These are phyloP conservation scores for Fusarium cyanostomum DNA, from an alignment of 2,329 filamentous ascomycete species.

Conservation along the genomic window DNA sequence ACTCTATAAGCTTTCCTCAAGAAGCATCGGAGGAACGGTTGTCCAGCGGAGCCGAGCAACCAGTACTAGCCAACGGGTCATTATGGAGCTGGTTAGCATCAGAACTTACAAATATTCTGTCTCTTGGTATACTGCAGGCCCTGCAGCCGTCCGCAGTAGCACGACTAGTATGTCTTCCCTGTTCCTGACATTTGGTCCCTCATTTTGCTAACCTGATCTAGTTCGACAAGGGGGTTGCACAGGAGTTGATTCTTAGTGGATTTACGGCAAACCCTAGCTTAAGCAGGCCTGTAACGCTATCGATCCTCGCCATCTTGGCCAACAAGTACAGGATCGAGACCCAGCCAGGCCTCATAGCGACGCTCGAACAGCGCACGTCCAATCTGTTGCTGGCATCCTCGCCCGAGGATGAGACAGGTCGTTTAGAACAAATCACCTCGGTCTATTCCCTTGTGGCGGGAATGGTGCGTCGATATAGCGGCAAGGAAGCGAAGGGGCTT, in stretches of 20 bases:
- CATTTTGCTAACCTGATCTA: slow-evolving; percentile 32
- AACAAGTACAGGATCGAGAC: slow-evolving; percentile 57
- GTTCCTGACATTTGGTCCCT: not conserved
- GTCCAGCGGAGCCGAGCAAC: not conserved
- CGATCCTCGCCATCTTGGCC: slow-evolving; percentile 54
- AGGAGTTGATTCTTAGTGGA: slow-evolving; percentile 47
- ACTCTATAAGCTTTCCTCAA: slow-evolving; percentile 36
- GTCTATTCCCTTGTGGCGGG: slow-evolving; percentile 51
- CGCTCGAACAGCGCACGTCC: slow-evolving; percentile 41
- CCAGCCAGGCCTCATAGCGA: slow-evolving; percentile 38
- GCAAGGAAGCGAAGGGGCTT: slow-evolving; percentile 47
- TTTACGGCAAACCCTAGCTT: slow-evolving; percentile 27
- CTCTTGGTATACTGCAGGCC: slow-evolving; percentile 51
- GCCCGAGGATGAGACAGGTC: slow-evolving; percentile 14
- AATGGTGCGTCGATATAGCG: slow-evolving; percentile 51
- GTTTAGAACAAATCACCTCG: slow-evolving; percentile 44
- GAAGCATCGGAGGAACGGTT: slow-evolving; percentile 10
- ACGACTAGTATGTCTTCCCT: slow-evolving; percentile 45
- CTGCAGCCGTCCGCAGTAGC: slow-evolving; percentile 48
- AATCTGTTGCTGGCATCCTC: slow-evolving; percentile 29
- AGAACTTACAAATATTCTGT: slow-evolving; percentile 48
- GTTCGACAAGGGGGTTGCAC: slow-evolving; percentile 50
- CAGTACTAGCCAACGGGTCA: slow-evolving; percentile 25
- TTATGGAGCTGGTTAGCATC: slow-evolving; percentile 48
- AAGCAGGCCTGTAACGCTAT: slow-evolving; percentile 44